Evolutionary conservation across 208 protist genomes (phyloP), one percentile per base, ranked within the genome.

Genomic region (Leptomonas pyrrhocoris): DNA sequence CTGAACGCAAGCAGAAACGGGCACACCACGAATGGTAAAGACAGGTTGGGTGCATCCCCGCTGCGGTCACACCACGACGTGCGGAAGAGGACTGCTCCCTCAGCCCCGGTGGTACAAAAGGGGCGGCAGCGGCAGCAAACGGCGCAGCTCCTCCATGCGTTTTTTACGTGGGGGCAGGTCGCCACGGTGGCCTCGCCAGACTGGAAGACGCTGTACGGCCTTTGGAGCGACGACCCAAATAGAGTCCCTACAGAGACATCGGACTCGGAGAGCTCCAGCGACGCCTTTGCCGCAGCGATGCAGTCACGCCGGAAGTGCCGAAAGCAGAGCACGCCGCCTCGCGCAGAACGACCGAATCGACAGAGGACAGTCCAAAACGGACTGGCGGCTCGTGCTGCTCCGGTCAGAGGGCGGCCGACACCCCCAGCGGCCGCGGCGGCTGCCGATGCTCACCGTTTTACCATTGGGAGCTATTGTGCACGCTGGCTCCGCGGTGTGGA

Each of bases 281-380:
- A 25, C 43, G 58, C 23, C 58, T 63, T 63, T 25, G 58, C 43
- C 42, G 58, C 58, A 15, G 58, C 58, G 11, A 2, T 63, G 42
- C 38, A 25, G 18, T 49, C 43, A 25, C 38, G 58, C 5, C 28
- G 58, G 5, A 12, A 8, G 38, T 1, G 1, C 6, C 54, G 7
- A 6, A 42, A 19, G 5, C 54, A 45, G 2, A 59, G 18, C 1
- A 38, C 18, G 21, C 3, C 23, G 19, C 0, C 6, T 1, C 1
- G 23, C 13, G n/a, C 56, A 19, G 28, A 46, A n/a, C 34, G 28
- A 1, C 38, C 11, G 21, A 19, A 34, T 19, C 56, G 45, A 6
- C 38, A 31, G 23, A 34, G 11, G 28, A 12, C 23, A 56, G 51
- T 9, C 21, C 4, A 13, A 11, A 13, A 28, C 12, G 48, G 2